Conservation (phyloP, 164 flowering plant genomes). For the Berberis vulgaris region DNA sequence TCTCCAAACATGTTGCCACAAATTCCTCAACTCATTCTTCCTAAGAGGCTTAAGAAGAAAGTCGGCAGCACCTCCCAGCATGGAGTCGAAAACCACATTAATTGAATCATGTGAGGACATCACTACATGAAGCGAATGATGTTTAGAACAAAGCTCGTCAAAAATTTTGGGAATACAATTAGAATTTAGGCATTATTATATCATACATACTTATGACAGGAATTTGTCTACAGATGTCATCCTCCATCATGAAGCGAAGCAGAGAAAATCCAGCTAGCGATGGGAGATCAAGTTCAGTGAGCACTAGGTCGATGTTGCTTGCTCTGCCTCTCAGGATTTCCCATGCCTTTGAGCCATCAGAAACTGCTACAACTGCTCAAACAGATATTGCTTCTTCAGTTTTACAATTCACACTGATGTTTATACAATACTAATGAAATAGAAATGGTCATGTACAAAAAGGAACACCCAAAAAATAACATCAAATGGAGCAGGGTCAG, state of each 20-base stretch:
- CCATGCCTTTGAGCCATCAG: constrained; percentile 97
- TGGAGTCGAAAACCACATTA: constrained; percentile 73
- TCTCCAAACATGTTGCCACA: constrained; percentile 35
- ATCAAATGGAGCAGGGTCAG: neutral
- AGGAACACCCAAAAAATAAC: constrained; percentile 8
- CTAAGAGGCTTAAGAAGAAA: constrained; percentile 91
- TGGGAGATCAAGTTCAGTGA: constrained; percentile 88
- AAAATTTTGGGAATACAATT: neutral
- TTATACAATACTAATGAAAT: too few relatives aligned
- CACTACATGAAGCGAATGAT: constrained; percentile 46
- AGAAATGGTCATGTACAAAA: too few relatives aligned
- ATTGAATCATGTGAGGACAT: constrained; percentile 86
- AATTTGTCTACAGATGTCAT: constrained; percentile 73
- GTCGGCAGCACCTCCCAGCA: constrained; percentile 93
- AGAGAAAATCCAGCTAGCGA: constrained; percentile 80
- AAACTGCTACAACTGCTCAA: constrained; percentile 62
- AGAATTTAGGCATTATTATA: neutral
- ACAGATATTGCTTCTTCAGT: too few relatives aligned
- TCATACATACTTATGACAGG: constrained; percentile 91
- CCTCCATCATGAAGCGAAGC: constrained; percentile 72
- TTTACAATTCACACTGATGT: too few relatives aligned
- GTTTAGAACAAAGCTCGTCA: neutral
- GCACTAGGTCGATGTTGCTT: constrained; percentile 54
- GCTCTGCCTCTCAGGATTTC: constrained; percentile 65
- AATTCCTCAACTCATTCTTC: constrained; percentile 78